A percentile compares a stretch with the other conserved stretches of the same genome.
phyloP scores from a whole-genome alignment of 1,284 basidiomycete genomes.

The Trichosporon coremiiforme region DNA sequence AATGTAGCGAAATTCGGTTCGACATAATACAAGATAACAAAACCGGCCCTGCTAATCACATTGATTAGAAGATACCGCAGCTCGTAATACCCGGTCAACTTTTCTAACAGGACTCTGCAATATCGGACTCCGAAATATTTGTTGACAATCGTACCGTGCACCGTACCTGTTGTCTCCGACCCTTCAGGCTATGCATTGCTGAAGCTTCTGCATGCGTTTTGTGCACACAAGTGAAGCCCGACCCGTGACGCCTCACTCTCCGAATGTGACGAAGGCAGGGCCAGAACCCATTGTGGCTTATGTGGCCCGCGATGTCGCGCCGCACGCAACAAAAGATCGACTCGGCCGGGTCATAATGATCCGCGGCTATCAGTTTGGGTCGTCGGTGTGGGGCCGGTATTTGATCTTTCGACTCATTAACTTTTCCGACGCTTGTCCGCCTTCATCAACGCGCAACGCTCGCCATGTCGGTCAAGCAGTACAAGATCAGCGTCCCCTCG shows the following conservation, averaged over 20 bases:
- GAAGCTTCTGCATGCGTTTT: neutral
- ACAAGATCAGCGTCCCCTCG: constrained; percentile 80
- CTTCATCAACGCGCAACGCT: constrained; percentile 19
- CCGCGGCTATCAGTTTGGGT: constrained; percentile 12
- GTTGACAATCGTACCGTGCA: neutral
- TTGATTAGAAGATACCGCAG: neutral
- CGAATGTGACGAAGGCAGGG: neutral
- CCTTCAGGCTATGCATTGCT: neutral
- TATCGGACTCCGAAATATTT: neutral
- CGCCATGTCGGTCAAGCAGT: constrained; percentile 42
- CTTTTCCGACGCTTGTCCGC: neutral
- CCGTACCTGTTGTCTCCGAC: neutral
- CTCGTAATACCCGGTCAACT: neutral
- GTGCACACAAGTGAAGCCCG: neutral
- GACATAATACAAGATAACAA: neutral
- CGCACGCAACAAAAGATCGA: neutral
- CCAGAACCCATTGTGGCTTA: neutral
- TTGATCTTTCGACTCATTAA: constrained; percentile 2
- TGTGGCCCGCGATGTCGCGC: neutral
- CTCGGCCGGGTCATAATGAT: constrained; percentile 15
- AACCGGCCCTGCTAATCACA: neutral
- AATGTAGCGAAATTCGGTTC: neutral
- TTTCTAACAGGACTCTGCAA: neutral
- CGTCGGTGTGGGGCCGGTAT: neutral
- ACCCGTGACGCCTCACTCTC: neutral